Base-by-base conservation (phyloP, 768 basidiomycete genomes). In the Hypholoma sublateritium region DNA sequence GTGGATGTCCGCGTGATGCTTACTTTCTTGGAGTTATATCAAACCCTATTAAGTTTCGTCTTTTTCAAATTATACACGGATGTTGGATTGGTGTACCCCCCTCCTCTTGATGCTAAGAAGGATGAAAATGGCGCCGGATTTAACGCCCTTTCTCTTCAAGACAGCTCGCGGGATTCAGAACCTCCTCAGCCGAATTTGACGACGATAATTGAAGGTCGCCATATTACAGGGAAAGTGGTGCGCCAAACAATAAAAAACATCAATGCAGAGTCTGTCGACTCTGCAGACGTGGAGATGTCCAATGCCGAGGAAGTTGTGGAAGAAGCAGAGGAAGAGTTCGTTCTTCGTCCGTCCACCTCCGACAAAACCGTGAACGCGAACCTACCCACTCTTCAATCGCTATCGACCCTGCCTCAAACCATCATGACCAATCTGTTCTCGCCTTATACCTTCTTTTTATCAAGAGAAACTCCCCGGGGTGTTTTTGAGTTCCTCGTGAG, bases 21-120 rank as follows among this genome's bases (percentile, higher is more conserved):
- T 58, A 99, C 97, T 6, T 99, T 99, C 78, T 76, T 99, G 65
- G 97, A 99, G 71, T 83, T 99, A 9, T 98, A 99, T 73, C 95
- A 98, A 73, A 98, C 96, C 1, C 76, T 98, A 8, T 85, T 98
- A 25, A 93, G 93, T 5, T 99, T 99, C 68, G 89, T 94, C 19
- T 86, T 97, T 69, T 99, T 94, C 83, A 97, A 96, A 75, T 84
- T 99, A n/a, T 99, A 94, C 75, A 88, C 91, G n/a, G 95, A 98
- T 67, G 82, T 82, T 36, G 91, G 91, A 60, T 80, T 98, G 47
- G 85, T 93, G 24, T 99, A 99, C 68, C 97, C 97, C n/a, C 96
- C 97, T 0, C 90, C 93, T 12, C 69, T 97, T 58, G 95, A 99
- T 68, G 65, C 72, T 32, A 81, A 79, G 61, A 91, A 91, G 66